Conservation (phyloP, 2,329 filamentous ascomycete species). For the Penicillium rolfsii region DNA sequence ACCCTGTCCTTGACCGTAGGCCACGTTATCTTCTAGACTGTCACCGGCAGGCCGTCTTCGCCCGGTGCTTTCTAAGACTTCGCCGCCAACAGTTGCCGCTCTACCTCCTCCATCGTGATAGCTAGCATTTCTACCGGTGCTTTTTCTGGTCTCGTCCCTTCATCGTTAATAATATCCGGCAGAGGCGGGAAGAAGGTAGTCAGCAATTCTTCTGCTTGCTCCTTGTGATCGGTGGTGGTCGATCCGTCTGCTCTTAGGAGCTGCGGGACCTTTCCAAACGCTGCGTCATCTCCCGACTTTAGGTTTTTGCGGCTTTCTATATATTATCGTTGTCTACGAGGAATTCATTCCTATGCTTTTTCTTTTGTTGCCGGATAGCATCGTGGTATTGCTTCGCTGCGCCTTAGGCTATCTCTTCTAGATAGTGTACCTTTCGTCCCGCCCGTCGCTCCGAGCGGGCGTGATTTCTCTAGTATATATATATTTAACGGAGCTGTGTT, state of each 20-base stretch:
- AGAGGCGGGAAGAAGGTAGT: constrained; percentile 23
- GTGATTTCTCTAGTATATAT: constrained; percentile 23
- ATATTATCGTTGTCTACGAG: constrained; percentile 32
- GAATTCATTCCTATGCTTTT: constrained; percentile 32
- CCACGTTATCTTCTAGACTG: constrained; percentile 31
- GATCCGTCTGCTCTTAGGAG: constrained; percentile 22
- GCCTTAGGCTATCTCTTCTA: constrained; percentile 30
- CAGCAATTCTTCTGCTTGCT: constrained; percentile 22
- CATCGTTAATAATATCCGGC: constrained; percentile 20
- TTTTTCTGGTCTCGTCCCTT: constrained; percentile 21
- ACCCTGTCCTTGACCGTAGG: constrained; percentile 27
- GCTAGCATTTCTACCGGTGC: constrained; percentile 16
- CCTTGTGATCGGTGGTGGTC: constrained; percentile 16
- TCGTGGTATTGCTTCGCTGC: constrained; percentile 26
- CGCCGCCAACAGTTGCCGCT: constrained; percentile 14
- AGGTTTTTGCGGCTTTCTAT: constrained; percentile 33
- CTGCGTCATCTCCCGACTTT: constrained; percentile 18
- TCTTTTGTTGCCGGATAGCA: constrained; percentile 29
- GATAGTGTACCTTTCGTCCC: constrained; percentile 23
- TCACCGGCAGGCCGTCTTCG: constrained; percentile 23
- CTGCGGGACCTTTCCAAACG: constrained; percentile 19
- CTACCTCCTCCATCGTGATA: constrained; percentile 29
- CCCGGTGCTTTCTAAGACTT: constrained; percentile 24
- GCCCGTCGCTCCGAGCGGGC: constrained; percentile 17
- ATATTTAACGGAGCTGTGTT: constrained; percentile 23